phyloP scores from a whole-genome alignment of 2,329 filamentous ascomycete genomes.

The Colletotrichum agaves region DNA sequence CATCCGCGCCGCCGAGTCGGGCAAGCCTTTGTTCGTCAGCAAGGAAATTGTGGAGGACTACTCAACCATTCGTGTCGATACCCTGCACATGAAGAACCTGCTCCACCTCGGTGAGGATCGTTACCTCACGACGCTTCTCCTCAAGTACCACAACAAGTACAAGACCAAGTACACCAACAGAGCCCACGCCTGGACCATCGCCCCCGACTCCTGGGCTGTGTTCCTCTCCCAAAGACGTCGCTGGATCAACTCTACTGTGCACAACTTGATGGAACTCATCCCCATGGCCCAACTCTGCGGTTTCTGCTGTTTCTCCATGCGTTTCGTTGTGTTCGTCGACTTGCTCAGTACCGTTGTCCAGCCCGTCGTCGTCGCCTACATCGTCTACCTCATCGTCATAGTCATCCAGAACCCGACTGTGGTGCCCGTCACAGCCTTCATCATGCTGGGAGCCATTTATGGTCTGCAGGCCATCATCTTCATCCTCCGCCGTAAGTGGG shows the following conservation, averaged over 20 bases:
- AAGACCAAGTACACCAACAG: conserved; percentile 98
- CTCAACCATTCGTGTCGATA: conserved; percentile 93
- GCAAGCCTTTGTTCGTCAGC: conserved; percentile 96
- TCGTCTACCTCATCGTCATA: conserved; percentile 87
- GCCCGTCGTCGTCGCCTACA: conserved; percentile 89
- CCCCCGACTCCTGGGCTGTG: conserved; percentile 91
- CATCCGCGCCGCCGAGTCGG: conserved; percentile 91
- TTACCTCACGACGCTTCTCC: conserved; percentile 91
- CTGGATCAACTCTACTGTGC: conserved; percentile 99
- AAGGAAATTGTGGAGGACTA: conserved; percentile 90
- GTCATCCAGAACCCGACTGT: conserved; percentile 69
- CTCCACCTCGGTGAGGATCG: conserved; percentile 97
- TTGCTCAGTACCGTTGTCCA: conserved; percentile 91
- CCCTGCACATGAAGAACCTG: conserved; percentile 98
- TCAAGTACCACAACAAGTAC: conserved; percentile 92
- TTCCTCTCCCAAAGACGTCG: conserved; percentile 98
- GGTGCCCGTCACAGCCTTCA: conserved; percentile 86
- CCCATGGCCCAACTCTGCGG: conserved; percentile 94
- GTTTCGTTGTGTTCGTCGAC: conserved; percentile 96
- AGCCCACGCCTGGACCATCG: conserved; percentile 96
- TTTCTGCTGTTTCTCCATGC: conserved; percentile 99
- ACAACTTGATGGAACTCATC: conserved; percentile 96
- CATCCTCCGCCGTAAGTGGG: conserved; percentile 96
- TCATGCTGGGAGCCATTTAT: conserved; percentile 94
- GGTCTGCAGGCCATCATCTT: conserved; percentile 98